phyloP scores from a whole-genome alignment of 768 basidiomycete species.

The Rhodotorula kratochvilovae region DNA sequence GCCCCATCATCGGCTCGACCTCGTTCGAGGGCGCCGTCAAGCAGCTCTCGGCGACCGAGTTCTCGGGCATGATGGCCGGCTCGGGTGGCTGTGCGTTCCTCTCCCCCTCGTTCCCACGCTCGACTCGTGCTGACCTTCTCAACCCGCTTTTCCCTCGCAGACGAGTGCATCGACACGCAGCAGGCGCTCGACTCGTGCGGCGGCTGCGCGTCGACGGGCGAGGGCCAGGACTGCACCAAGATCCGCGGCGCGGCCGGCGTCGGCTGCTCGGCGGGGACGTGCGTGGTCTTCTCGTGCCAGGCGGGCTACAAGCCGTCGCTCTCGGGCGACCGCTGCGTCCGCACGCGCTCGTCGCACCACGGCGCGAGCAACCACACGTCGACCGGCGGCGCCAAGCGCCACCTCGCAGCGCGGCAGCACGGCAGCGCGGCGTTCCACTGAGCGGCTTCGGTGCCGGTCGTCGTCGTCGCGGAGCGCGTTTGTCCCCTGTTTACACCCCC shows the following conservation, averaged over 20 bases:
- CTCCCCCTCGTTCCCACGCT: neutral
- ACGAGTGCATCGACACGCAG: conserved; percentile 55
- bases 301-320: conserved; percentile 18
- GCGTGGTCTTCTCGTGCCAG: conserved; percentile 50
- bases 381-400: neutral
- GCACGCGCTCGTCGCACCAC: neutral
- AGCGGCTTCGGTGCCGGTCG: neutral
- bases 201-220: conserved; percentile 61
- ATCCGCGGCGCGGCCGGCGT: conserved; percentile 55
- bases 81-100: conserved; percentile 12
- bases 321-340: conserved; percentile 13
- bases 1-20: conserved; percentile 26
- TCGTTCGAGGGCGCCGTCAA: conserved; percentile 8
- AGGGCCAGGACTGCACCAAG: conserved; percentile 65
- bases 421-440: neutral
- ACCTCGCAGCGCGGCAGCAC: conserved; percentile 10
- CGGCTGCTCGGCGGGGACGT: conserved; percentile 47
- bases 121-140: neutral
- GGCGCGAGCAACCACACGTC: neutral
- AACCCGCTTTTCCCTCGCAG: neutral
- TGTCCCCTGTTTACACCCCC: neutral
- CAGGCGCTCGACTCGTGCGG: conserved; percentile 68
- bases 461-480: no score
- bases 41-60: conserved; percentile 5
- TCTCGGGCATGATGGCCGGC: neutral